Evolutionary conservation across 768 basidiomycete genomes (phyloP).

Genomic region (Grammothele lineata): DNA sequence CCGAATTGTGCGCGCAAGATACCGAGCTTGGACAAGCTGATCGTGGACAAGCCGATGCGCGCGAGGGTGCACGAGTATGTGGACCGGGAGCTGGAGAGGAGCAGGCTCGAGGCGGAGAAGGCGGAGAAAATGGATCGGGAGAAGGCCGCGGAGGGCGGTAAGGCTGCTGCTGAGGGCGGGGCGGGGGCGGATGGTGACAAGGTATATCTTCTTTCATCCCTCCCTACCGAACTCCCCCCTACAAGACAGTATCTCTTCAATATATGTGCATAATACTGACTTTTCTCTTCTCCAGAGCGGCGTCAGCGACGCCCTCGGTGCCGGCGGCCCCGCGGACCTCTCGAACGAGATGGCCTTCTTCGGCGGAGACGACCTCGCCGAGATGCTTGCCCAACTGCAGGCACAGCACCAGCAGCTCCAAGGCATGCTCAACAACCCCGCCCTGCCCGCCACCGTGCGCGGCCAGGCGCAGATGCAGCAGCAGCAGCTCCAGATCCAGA

Average conservation of each 20-base stretch:
- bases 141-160: conserved; percentile 4
- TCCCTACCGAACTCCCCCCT: too few relatives aligned
- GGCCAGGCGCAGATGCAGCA: conserved; percentile 82
- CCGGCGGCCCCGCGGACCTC: too few relatives aligned
- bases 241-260: too few relatives aligned
- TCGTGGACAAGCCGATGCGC: conserved; percentile 75
- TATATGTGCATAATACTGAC: too few relatives aligned
- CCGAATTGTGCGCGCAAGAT: conserved; percentile 88
- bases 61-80: conserved; percentile 80
- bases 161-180: background rate
- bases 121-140: conserved; percentile 9
- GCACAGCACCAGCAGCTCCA: conserved; percentile 81
- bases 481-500: conserved; percentile 73
- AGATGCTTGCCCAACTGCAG: conserved; percentile 78
- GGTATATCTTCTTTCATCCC: too few relatives aligned
- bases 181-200: conserved; percentile 7
- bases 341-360: conserved; percentile 62
- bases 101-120: conserved; percentile 51
- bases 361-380: conserved; percentile 70
- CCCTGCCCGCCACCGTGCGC: conserved; percentile 66
- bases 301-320: too few relatives aligned
- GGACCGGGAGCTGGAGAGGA: conserved; percentile 74
- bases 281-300: too few relatives aligned
- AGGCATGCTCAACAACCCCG: conserved; percentile 74
- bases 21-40: conserved; percentile 82